phyloP scores from a whole-genome alignment of 2,329 filamentous ascomycete species.

The Didymella segeticola region DNA sequence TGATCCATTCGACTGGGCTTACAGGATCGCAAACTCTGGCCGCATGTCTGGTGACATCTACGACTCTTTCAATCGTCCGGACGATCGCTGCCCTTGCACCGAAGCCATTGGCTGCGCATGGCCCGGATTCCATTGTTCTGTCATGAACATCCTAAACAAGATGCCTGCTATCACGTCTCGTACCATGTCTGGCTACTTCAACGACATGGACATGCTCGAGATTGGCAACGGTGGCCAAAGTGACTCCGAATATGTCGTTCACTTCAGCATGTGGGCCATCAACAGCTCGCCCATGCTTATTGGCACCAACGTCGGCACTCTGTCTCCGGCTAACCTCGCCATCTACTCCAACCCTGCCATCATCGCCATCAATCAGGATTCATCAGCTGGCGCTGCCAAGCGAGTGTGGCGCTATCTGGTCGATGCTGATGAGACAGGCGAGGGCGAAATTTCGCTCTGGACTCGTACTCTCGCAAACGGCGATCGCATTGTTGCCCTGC shows the following conservation, averaged over 20 bases:
- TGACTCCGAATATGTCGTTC: constrained; percentile 54
- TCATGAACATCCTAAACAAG: constrained; percentile 60
- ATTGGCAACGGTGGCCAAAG: constrained; percentile 53
- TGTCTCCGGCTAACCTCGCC: constrained; percentile 52
- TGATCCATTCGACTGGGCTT: constrained; percentile 54
- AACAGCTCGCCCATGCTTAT: constrained; percentile 57
- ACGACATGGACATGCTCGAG: constrained; percentile 59
- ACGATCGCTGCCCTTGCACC: constrained; percentile 52
- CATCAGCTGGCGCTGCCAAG: constrained; percentile 50
- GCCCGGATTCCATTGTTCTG: constrained; percentile 57
- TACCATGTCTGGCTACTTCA: constrained; percentile 54
- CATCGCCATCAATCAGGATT: constrained; percentile 59
- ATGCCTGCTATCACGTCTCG: constrained; percentile 52
- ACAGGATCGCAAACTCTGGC: constrained; percentile 56
- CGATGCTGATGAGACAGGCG: constrained; percentile 52
- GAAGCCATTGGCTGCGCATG: constrained; percentile 52
- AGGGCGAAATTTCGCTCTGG: constrained; percentile 60
- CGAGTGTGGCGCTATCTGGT: constrained; percentile 56
- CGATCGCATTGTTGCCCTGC: constrained; percentile 57
- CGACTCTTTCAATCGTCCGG: constrained; percentile 55
- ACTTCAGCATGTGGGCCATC: constrained; percentile 60
- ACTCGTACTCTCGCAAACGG: constrained; percentile 56
- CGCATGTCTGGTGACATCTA: constrained; percentile 57
- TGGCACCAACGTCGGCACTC: constrained; percentile 52
- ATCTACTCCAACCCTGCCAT: constrained; percentile 58